Percentiles rank a stretch among this genome's conserved stretches.
These are phyloP conservation scores for Cadophora luteo-olivacea DNA, from an alignment of 2,329 filamentous ascomycete genomes.

Conservation along the genomic window DNA sequence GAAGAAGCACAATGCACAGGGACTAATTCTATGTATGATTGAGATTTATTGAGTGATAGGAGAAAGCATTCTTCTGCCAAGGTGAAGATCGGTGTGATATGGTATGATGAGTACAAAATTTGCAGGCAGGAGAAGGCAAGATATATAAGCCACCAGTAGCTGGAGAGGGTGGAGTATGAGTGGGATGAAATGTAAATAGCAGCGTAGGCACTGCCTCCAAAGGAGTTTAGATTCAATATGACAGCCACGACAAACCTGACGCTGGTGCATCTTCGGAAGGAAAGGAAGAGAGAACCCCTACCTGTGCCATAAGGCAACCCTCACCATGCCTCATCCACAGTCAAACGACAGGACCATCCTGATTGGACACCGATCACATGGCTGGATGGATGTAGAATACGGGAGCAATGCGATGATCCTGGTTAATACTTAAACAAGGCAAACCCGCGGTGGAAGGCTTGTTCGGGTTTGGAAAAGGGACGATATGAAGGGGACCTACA, in stretches of 20 bases:
- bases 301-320: constrained; percentile 36
- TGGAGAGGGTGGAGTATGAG: constrained; percentile 26
- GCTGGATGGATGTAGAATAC: constrained; percentile 30
- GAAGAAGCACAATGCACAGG: constrained; percentile 7
- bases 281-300: constrained; percentile 22
- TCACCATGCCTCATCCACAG: constrained; percentile 7
- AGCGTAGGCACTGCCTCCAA: constrained; percentile 40
- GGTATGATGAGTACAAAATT: constrained; percentile 1
- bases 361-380: constrained; percentile 32
- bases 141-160: constrained; percentile 32
- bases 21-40: constrained; percentile 11
- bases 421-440: constrained; percentile 27
- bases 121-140: constrained; percentile 19
- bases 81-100: constrained; percentile 8
- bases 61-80: constrained; percentile 16
- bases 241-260: constrained; percentile 38
- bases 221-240: constrained; percentile 31
- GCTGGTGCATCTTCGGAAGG: constrained; percentile 28
- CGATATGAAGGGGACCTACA: neutral
- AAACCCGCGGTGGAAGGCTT: constrained; percentile 18
- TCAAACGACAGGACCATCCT: constrained; percentile 21
- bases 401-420: constrained; percentile 35
- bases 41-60: constrained; percentile 20
- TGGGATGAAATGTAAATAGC: constrained; percentile 25
- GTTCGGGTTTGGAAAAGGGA: constrained; percentile 15